Evolutionary conservation across 208 protist genomes (phyloP), one percentile per base, ranked within the genome.

Genomic region (Vickermania spadyakhi): DNA sequence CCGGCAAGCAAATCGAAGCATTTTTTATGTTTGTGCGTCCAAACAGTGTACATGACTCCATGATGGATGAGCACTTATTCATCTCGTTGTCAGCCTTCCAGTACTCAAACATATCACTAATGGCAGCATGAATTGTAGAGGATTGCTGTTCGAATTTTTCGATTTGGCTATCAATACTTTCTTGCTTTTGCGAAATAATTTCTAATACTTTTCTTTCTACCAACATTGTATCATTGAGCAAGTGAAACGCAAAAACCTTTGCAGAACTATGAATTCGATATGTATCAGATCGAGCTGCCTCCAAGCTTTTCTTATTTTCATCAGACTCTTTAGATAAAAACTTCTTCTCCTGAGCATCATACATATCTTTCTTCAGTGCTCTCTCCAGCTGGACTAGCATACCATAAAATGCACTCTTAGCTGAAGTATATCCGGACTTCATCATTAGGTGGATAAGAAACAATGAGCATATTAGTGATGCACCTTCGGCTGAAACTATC

Each of bases 301-400:
- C 84, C 58, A 64, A 26, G 27, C 74, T 71, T 61, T 79, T 86
- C 52, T 77, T 84, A 23, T 54, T 65, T 31, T 92, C 81, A 58
- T 91, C 88, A 28, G 68, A 49, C 28, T 91, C 77, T 65, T 87
- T 91, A 13, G 77, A 73, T 22, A 72, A 60, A 50, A 86, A 91
- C 59, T 91, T 87, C 45, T 83, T 81, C 60, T 87, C 73, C 65
- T 91, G 77, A 22, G 66, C 56, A 13, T 79, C 28, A 60, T 77
- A 81, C 64, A 87, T 73, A 62, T 91, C 84, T 45, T 83, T 66
- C 13, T 79, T 60, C 62, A 91, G 76, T 3, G 66, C 72, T 22
- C 61, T 68, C 50, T 91, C 84, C 55, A 91, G 60, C 23, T 91
- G 74, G 52, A 87, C 61, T 18, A 91, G 56, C 21, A 84, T 68